Evolutionary conservation across 208 protist genomes (phyloP).

Genomic region (Willaertia magna): DNA sequence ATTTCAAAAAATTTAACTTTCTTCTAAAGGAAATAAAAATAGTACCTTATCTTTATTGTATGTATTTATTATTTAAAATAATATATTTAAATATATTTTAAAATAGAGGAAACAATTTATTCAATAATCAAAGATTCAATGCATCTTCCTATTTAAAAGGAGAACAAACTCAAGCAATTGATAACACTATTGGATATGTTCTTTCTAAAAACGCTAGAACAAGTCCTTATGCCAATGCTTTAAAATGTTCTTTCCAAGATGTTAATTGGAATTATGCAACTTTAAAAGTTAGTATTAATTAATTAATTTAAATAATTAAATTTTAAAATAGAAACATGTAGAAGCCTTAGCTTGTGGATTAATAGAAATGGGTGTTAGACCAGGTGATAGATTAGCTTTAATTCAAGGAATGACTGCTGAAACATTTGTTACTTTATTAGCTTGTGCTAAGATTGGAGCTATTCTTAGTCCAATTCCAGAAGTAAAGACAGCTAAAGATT

Average conservation of each 20-base stretch:
- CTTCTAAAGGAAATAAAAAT: too few relatives aligned
- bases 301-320: neutral
- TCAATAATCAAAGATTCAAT: neutral
- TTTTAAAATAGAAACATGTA: neutral
- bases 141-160: neutral
- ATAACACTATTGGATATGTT: conserved; percentile 1
- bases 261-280: neutral
- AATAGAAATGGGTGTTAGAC: neutral
- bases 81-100: too few relatives aligned
- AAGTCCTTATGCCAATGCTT: neutral
- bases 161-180: neutral
- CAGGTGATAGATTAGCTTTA: neutral
- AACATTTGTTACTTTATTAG: neutral
- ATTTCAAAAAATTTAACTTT: too few relatives aligned
- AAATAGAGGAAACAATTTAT: too few relatives aligned
- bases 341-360: conserved; percentile 2
- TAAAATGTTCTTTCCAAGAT: neutral
- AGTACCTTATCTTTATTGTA: too few relatives aligned
- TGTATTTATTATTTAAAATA: too few relatives aligned
- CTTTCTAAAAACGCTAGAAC: neutral
- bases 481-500: neutral
- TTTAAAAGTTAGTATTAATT: neutral
- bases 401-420: neutral
- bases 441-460: neutral
- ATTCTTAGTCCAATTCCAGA: neutral